Evolutionary conservation across 2,329 filamentous ascomycete genomes (phyloP).

Genomic region (Talaromyces sp.): DNA sequence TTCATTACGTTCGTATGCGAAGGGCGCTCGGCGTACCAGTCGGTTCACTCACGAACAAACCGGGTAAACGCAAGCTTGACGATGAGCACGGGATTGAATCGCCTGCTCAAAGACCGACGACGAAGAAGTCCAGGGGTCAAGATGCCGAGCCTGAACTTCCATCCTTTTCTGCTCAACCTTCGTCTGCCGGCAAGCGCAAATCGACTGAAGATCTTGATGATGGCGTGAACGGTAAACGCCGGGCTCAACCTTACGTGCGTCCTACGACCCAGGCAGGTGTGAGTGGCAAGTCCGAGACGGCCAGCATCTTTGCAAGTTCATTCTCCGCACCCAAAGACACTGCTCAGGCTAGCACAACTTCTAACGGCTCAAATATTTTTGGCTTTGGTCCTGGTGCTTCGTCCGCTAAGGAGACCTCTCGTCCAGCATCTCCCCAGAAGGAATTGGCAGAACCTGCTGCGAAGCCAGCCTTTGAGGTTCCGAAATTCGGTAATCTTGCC

Average conservation of each 20-base stretch:
- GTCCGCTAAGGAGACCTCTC: not conserved
- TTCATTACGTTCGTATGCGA: slow-evolving; percentile 36
- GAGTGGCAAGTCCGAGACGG: slow-evolving; percentile 23
- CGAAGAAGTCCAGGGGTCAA: slow-evolving; percentile 19
- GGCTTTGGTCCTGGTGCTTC: not conserved
- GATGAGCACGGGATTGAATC: slow-evolving; percentile 6
- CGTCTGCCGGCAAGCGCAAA: slow-evolving; percentile 18
- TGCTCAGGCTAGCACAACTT: not conserved
- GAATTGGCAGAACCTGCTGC: not conserved
- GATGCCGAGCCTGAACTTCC: slow-evolving; percentile 4
- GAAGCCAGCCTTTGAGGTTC: slow-evolving; percentile 13
- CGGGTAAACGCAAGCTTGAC: slow-evolving; percentile 20
- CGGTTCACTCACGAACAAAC: slow-evolving; percentile 15
- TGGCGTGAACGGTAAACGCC: slow-evolving; percentile 19
- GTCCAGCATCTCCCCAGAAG: slow-evolving; percentile 5
- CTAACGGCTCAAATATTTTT: not conserved
- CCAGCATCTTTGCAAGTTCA: slow-evolving; percentile 28
- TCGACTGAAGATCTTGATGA: slow-evolving; percentile 18
- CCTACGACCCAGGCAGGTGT: not conserved
- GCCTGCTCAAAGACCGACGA: slow-evolving; percentile 1
- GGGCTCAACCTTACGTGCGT: not conserved
- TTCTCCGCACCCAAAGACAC: slow-evolving; percentile 17
- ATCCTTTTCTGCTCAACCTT: slow-evolving; percentile 10
- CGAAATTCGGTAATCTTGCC: slow-evolving; percentile 12
- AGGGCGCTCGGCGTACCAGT: slow-evolving; percentile 34